Base-by-base conservation (phyloP, 2,329 filamentous ascomycete species). In the Setomelanomma holmii region DNA sequence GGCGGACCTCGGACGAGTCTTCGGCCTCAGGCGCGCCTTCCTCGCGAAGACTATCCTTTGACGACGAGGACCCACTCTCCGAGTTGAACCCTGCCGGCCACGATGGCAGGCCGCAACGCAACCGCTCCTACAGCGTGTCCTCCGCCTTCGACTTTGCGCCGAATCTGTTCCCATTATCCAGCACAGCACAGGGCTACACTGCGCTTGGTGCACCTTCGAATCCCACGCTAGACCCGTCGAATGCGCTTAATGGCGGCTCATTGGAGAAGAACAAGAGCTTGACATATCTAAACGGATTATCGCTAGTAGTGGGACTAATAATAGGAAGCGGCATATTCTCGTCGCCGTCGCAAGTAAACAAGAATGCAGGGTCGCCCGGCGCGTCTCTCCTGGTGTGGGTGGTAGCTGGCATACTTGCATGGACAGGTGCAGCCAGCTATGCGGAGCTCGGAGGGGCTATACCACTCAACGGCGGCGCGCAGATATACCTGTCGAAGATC, bases 311-410 rank as follows among this genome's bases (percentile, higher is more conserved):
- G 42, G 93, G 95, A 1, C 78, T 99, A 58, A 96, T 98, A 63
- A 98, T 99, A 69, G 95, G 95, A 3, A 96, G 91, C 20, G 95
- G 93, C 12, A 97, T 99, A 68, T 99, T 98, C 77, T 96, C 91
- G 3, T 96, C 91, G 19, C 93, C 93, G 0, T 92, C 91, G 49
- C 91, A 96, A 71, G 93, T 99, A 66, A 96, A 95, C 75, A 84
- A 85, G 49, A 96, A 96, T 72, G 91, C 91, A 30, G 95, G 93
- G 8, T 97, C 93, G 22, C 91, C 93, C 0, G 95, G 93, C 43
- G 93, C 93, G 14, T 88, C 93, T 1, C 79, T 99, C 44, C 83
- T 97, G n/a, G 87, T 97, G 4, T 99, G 93, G 93, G 82, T 86
- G 1, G 86, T 98, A 36, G 93, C 93, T 2, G 93, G 93, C n/a